Evolutionary conservation across 192 early-diverging fungal genomes (phyloP).

Genomic region (Podila clonocystis): DNA sequence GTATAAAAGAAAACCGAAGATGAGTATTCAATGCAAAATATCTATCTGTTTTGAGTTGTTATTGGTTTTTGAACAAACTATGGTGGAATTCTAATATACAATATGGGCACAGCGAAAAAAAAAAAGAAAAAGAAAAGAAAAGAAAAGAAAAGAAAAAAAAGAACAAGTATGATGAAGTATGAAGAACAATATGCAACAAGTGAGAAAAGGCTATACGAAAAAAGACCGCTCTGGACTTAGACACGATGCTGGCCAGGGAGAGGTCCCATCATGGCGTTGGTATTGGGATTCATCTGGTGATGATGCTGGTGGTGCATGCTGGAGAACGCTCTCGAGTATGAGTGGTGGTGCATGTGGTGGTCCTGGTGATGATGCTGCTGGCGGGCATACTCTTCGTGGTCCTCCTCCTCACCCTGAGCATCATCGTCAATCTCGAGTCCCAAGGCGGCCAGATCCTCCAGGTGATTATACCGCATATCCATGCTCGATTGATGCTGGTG

Average conservation of each 20-base stretch:
- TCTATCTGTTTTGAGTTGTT: too few species aligned
- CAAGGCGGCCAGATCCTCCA: not conserved
- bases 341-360: slow-evolving; percentile 1
- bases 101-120: not conserved
- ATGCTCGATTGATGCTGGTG: slow-evolving; percentile 1
- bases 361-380: slow-evolving; percentile 6
- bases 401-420: slow-evolving; percentile 2
- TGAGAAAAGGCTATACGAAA: not conserved
- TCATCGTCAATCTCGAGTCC: not conserved
- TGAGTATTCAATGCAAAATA: too few species aligned
- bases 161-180: not conserved
- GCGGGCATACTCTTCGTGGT: not conserved
- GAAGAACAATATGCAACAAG: not conserved
- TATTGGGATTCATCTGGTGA: slow-evolving; percentile 7
- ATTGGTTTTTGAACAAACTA: not conserved
- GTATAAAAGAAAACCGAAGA: too few species aligned
- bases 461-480: not conserved
- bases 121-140: not conserved
- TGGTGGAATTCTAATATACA: slow-evolving; percentile 2
- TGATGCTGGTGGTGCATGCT: not conserved
- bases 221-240: not conserved
- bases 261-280: slow-evolving; percentile 12
- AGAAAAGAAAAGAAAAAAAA: not conserved
- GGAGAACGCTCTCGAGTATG: not conserved
- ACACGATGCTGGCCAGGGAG: not conserved